These are phyloP conservation scores for Gossypium raimondii DNA, from an alignment of 345 rosid species.

Conservation along the genomic window DNA sequence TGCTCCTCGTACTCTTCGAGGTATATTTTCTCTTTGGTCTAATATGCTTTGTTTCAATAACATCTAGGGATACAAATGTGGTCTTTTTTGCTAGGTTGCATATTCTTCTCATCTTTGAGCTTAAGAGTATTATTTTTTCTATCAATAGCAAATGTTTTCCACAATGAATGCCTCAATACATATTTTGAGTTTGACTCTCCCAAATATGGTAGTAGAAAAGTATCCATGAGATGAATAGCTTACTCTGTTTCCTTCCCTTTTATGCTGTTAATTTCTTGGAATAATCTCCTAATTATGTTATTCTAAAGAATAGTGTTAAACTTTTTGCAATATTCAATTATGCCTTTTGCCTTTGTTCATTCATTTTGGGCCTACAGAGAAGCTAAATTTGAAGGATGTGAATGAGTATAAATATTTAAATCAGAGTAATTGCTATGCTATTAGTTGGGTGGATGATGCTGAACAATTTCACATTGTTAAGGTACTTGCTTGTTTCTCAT, in stretches of 20 bases:
- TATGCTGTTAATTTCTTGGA: not conserved
- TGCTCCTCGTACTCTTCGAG: slow-evolving; percentile 71
- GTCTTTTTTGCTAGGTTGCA: not conserved
- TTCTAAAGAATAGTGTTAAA: slow-evolving; percentile 7
- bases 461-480: slow-evolving; percentile 59
- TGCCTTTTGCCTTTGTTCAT: slow-evolving; percentile 4
- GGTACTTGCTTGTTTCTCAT: slow-evolving; percentile 37
- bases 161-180: not conserved
- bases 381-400: slow-evolving; percentile 71
- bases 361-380: slow-evolving; percentile 47
- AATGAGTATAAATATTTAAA: slow-evolving; percentile 75
- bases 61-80: not conserved
- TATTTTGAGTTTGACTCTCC: not conserved
- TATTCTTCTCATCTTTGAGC: not conserved
- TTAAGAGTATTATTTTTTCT: not conserved
- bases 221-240: not conserved
- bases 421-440: slow-evolving; percentile 79
- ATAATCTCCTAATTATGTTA: not conserved
- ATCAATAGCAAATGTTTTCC: not conserved
- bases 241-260: not conserved
- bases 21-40: slow-evolving; percentile 30
- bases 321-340: not conserved
- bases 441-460: slow-evolving; percentile 81
- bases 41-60: not conserved
- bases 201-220: not conserved